Percentiles rank a stretch among this genome's conserved stretches.
These are phyloP conservation scores for Mycena rosella DNA, from an alignment of 768 basidiomycete species.

Conservation along the genomic window DNA sequence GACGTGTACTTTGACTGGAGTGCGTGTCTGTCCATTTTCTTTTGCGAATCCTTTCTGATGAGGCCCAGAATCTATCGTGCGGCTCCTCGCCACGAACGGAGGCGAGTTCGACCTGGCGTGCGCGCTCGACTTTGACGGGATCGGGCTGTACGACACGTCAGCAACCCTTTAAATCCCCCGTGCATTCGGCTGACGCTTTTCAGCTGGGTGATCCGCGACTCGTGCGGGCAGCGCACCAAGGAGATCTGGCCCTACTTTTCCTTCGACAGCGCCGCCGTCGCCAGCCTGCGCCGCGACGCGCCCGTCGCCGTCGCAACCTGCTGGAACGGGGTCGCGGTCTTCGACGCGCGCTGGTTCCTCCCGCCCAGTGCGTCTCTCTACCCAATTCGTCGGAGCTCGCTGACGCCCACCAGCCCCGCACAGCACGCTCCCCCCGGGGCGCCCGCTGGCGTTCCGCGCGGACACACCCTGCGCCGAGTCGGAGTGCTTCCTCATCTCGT, in stretches of 20 bases:
- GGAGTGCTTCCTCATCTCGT: slow-evolving; percentile 37
- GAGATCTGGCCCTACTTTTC: slow-evolving; percentile 77
- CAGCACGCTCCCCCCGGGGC: slow-evolving; percentile 20
- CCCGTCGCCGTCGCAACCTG: slow-evolving; percentile 84
- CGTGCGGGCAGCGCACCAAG: slow-evolving; percentile 65
- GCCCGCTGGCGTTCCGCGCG: slow-evolving; percentile 35
- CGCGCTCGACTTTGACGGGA: slow-evolving; percentile 69
- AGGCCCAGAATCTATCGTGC: slow-evolving; percentile 74
- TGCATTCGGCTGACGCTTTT: not conserved
- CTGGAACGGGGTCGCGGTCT: slow-evolving; percentile 86
- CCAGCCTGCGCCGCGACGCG: slow-evolving; percentile 62
- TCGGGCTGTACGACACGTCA: slow-evolving; percentile 67
- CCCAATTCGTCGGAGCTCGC: not conserved
- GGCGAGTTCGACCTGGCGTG: slow-evolving; percentile 81
- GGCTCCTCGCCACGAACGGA: slow-evolving; percentile 45
- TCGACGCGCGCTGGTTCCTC: slow-evolving; percentile 57
- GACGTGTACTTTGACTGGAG: slow-evolving; percentile 62
- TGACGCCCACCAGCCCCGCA: slow-evolving; percentile 7
- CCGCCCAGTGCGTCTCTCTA: slow-evolving; percentile 6
- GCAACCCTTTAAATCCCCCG: slow-evolving; percentile 66
- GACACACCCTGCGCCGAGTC: slow-evolving; percentile 37
- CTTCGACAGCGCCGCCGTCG: slow-evolving; percentile 74
- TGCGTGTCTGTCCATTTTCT: slow-evolving; percentile 38
- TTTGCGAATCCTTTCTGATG: slow-evolving; percentile 77
- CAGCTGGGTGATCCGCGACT: slow-evolving; percentile 40